Percentiles rank a stretch among this genome's conserved stretches.
These are phyloP conservation scores for Scheffersomyces ergatensis DNA, from an alignment of 805 yeast genomes.

Conservation along the genomic window DNA sequence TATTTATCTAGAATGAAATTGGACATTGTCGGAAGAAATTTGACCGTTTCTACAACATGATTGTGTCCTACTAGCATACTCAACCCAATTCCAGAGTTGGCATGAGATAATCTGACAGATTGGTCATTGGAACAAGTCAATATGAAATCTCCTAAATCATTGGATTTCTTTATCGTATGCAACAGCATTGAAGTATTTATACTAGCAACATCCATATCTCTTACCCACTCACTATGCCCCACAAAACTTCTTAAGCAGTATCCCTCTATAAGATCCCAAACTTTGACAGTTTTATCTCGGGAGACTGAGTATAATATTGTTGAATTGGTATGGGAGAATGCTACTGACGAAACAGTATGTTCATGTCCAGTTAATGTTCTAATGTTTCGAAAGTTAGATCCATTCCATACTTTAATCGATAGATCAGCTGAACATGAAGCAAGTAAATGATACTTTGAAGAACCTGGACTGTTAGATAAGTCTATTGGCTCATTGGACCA, in stretches of 20 bases:
- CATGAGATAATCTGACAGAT: slow-evolving; percentile 64
- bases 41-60: slow-evolving; percentile 77
- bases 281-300: slow-evolving; percentile 56
- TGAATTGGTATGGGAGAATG: slow-evolving; percentile 48
- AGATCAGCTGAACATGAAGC: slow-evolving; percentile 56
- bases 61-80: slow-evolving; percentile 72
- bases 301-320: slow-evolving; percentile 57
- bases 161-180: slow-evolving; percentile 6
- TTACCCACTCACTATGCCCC: slow-evolving; percentile 89
- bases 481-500: slow-evolving; percentile 48
- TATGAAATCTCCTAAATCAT: slow-evolving; percentile 50
- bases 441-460: slow-evolving; percentile 22
- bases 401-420: slow-evolving; percentile 70
- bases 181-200: slow-evolving; percentile 13
- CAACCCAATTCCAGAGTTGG: slow-evolving; percentile 63
- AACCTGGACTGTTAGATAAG: slow-evolving; percentile 6
- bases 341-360: slow-evolving; percentile 71
- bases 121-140: slow-evolving; percentile 80
- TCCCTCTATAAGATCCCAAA: slow-evolving; percentile 71
- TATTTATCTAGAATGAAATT: slow-evolving; percentile 48
- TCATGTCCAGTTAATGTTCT: slow-evolving; percentile 82
- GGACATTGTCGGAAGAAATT: slow-evolving; percentile 57
- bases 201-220: slow-evolving; percentile 50
- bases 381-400: slow-evolving; percentile 47
- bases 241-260: slow-evolving; percentile 62